These are phyloP conservation scores for Phytophthora chlamydospora DNA, from an alignment of 352 stramenopile genomes.

Conservation along the genomic window DNA sequence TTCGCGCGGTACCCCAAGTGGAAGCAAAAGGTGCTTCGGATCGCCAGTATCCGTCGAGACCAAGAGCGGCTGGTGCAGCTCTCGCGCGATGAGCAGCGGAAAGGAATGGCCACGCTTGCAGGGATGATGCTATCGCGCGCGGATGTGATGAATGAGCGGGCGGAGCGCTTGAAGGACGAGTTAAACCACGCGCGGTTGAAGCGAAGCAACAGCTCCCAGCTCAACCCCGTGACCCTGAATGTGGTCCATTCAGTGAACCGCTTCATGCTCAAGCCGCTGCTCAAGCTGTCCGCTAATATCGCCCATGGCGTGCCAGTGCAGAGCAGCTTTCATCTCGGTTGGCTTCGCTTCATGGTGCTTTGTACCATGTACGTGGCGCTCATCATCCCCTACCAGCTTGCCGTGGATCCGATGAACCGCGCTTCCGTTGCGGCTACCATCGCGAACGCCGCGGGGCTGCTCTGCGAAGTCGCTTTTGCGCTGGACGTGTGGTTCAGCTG, in stretches of 20 bases:
- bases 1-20: constrained; percentile 69
- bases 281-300: constrained; percentile 8
- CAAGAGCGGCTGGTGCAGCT: constrained; percentile 44
- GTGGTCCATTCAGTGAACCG: background rate
- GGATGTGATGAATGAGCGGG: constrained; percentile 32
- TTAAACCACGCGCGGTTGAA: constrained; percentile 25
- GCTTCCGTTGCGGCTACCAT: constrained; percentile 9
- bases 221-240: background rate
- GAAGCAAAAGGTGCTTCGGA: constrained; percentile 66
- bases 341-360: constrained; percentile 30
- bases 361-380: constrained; percentile 50
- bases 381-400: constrained; percentile 58
- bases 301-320: constrained; percentile 36
- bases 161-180: constrained; percentile 27
- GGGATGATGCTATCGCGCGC: constrained; percentile 30
- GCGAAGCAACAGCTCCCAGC: constrained; percentile 3
- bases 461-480: constrained; percentile 53
- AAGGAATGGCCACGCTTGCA: constrained; percentile 14
- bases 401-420: constrained; percentile 43
- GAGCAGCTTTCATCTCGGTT: constrained; percentile 37
- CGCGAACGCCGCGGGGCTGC: constrained; percentile 26
- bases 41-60: constrained; percentile 59
- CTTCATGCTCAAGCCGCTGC: background rate
- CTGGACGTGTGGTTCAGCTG: constrained; percentile 61
- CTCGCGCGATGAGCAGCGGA: constrained; percentile 24